phyloP scores from a whole-genome alignment of 106 monocot genomes.

The Acorus gramineus region DNA sequence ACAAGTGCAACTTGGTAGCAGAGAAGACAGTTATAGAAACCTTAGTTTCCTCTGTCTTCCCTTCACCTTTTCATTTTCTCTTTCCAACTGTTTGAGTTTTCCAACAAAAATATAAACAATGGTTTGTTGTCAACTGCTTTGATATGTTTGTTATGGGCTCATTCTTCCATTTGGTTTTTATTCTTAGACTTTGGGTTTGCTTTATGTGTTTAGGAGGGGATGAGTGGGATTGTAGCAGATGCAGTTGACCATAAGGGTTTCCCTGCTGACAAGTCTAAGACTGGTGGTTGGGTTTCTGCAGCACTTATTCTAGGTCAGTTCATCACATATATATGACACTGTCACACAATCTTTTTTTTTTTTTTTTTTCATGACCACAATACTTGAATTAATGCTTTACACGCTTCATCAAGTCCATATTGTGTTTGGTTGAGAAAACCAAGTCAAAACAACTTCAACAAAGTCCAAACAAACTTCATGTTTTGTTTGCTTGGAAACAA shows the following conservation, averaged over 20 bases:
- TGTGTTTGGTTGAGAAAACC: too few relatives aligned
- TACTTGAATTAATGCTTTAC: too few relatives aligned
- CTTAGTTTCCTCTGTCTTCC: too few relatives aligned
- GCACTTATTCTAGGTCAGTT: conserved; percentile 54
- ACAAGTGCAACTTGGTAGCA: too few relatives aligned
- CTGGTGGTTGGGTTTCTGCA: conserved; percentile 75
- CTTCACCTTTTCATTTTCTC: too few relatives aligned
- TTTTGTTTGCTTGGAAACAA: neutral
- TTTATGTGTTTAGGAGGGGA: conserved; percentile 31
- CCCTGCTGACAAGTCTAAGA: conserved; percentile 60
- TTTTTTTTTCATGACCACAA: neutral
- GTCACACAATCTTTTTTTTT: neutral
- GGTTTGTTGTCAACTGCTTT: too few relatives aligned
- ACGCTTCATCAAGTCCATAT: too few relatives aligned
- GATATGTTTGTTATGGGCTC: conserved; percentile 15
- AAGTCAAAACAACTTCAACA: too few relatives aligned
- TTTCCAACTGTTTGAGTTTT: too few relatives aligned
- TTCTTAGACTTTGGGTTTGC: neutral
- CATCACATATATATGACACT: neutral
- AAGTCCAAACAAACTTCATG: neutral
- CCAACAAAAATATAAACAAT: too few relatives aligned
- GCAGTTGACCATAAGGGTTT: conserved; percentile 64
- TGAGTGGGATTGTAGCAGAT: conserved; percentile 38
- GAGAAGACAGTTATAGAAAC: too few relatives aligned
- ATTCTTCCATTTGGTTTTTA: neutral